A percentile compares a stretch with the other conserved stretches of the same genome.
phyloP scores from a whole-genome alignment of 305 asterid genomes.

The Solanum hybrid region DNA sequence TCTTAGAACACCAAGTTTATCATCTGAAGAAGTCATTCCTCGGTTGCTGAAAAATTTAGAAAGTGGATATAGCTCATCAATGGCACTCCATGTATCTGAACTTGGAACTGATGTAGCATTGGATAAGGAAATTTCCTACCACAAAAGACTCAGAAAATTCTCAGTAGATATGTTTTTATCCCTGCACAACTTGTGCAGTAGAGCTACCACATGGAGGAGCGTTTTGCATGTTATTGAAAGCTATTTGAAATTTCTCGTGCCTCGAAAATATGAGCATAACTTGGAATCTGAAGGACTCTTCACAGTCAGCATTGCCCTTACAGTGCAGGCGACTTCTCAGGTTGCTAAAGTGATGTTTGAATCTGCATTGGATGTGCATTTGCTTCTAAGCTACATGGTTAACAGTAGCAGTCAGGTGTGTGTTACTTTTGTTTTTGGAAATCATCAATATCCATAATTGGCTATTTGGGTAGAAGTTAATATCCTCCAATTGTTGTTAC shows the following conservation, averaged over 20 bases:
- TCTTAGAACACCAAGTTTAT: slow-evolving; percentile 40
- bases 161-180: slow-evolving; percentile 67
- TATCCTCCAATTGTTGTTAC: background rate
- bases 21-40: slow-evolving; percentile 74
- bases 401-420: slow-evolving; percentile 91
- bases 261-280: slow-evolving; percentile 52
- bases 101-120: slow-evolving; percentile 74
- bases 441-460: background rate
- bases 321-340: slow-evolving; percentile 83
- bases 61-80: slow-evolving; percentile 60
- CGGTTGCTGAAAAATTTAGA: slow-evolving; percentile 65
- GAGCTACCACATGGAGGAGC: slow-evolving; percentile 70
- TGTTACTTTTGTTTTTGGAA: slow-evolving; percentile 13
- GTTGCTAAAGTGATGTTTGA: slow-evolving; percentile 85
- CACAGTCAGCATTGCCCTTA: slow-evolving; percentile 38
- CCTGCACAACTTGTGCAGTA: slow-evolving; percentile 53
- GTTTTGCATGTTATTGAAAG: slow-evolving; percentile 66
- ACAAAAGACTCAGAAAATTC: slow-evolving; percentile 74
- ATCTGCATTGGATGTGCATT: slow-evolving; percentile 67
- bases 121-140: slow-evolving; percentile 70
- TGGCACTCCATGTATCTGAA: slow-evolving; percentile 51
- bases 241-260: slow-evolving; percentile 72
- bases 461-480: background rate
- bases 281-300: slow-evolving; percentile 34
- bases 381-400: slow-evolving; percentile 81